Conservation (phyloP, 352 stramenopile species). For the Thraustotheca clavata region DNA sequence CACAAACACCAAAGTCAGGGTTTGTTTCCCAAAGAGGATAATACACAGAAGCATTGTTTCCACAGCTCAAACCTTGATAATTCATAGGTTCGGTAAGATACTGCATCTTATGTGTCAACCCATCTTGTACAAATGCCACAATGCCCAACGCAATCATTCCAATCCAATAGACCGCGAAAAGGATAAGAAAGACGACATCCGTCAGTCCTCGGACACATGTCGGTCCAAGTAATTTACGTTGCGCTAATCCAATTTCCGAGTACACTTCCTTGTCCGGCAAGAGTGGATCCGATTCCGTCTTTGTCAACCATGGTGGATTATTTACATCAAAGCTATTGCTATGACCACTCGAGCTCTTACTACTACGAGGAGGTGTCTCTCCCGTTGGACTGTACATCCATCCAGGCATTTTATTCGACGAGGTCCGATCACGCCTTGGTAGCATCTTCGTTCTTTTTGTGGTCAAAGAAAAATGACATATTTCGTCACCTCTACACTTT, state of each 20-base stretch:
- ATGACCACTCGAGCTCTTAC: not conserved
- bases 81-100: constrained; percentile 75
- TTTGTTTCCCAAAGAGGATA: constrained; percentile 59
- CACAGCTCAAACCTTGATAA: constrained; percentile 56
- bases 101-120: constrained; percentile 52
- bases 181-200: constrained; percentile 42
- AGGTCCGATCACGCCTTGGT: constrained; percentile 6
- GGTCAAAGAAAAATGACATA: not conserved
- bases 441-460: constrained; percentile 1
- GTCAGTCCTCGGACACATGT: constrained; percentile 43
- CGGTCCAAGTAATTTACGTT: constrained; percentile 35
- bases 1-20: constrained; percentile 74
- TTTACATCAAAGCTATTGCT: constrained; percentile 17
- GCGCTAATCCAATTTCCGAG: constrained; percentile 20
- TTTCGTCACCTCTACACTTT: not conserved
- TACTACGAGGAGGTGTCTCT: constrained; percentile 8
- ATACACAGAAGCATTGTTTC: constrained; percentile 45
- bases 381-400: constrained; percentile 20
- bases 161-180: constrained; percentile 62
- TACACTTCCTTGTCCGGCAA: constrained; percentile 20
- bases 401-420: constrained; percentile 11
- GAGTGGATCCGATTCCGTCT: constrained; percentile 8
- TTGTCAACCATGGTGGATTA: not conserved
- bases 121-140: constrained; percentile 57
- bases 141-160: constrained; percentile 65